phyloP scores from a whole-genome alignment of 345 rosid genomes.

The Brassica cretica region DNA sequence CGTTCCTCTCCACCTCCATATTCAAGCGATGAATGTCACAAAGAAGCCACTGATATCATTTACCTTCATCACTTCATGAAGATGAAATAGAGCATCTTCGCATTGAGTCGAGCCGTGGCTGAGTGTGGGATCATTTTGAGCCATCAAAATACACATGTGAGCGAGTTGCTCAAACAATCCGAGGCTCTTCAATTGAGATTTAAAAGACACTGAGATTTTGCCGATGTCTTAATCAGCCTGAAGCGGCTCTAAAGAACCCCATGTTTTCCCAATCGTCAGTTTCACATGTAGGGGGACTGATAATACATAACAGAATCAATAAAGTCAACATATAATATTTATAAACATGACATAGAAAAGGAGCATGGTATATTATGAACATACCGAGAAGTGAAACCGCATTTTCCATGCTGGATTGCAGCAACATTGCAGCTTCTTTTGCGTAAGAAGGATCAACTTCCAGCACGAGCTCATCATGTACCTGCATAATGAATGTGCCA shows the following conservation, averaged over 20 bases:
- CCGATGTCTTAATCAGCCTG: conserved; percentile 42
- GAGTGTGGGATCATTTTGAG: not conserved
- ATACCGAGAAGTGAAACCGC: conserved; percentile 75
- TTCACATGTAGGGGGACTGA: conserved; percentile 88
- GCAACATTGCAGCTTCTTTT: conserved; percentile 72
- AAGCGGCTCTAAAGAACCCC: conserved; percentile 86
- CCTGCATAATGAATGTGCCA: conserved; percentile 44
- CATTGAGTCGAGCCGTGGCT: conserved; percentile 5
- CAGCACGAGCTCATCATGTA: conserved; percentile 89
- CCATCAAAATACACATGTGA: not conserved
- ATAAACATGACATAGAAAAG: not conserved
- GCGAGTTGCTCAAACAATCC: conserved; percentile 22
- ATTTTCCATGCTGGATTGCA: conserved; percentile 75
- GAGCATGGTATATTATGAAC: not conserved
- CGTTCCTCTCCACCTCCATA: not conserved
- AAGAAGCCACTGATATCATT: conserved; percentile 5
- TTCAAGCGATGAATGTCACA: conserved; percentile 2
- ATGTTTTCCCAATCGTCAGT: conserved; percentile 83
- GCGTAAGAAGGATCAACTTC: conserved; percentile 74
- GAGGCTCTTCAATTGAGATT: not conserved
- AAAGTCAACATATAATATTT: not conserved
- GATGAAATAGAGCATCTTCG: conserved; percentile 8
- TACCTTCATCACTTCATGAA: conserved; percentile 16
- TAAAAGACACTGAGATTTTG: conserved; percentile 9
- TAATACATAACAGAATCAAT: conserved; percentile 17